These are phyloP conservation scores for Wickerhamomyces xylosicus DNA, from an alignment of 805 yeast species.

Conservation along the genomic window DNA sequence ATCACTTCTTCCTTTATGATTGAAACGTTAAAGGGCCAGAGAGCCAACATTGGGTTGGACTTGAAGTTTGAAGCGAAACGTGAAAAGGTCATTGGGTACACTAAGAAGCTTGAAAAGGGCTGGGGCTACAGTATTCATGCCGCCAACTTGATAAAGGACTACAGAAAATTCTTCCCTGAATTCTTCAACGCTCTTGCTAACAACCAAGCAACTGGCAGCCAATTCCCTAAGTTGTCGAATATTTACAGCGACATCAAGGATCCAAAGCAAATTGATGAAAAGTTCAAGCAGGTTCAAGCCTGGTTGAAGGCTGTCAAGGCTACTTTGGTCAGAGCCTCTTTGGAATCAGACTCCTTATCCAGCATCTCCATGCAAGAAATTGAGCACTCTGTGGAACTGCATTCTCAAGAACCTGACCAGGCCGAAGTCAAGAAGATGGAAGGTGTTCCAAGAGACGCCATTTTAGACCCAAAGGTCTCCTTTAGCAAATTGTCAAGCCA, in stretches of 20 bases:
- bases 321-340: slow-evolving; percentile 50
- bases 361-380: slow-evolving; percentile 53
- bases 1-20: slow-evolving; percentile 68
- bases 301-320: slow-evolving; percentile 43
- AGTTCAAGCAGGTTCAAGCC: slow-evolving; percentile 20
- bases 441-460: slow-evolving; percentile 78
- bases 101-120: slow-evolving; percentile 49
- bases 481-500: slow-evolving; percentile 65
- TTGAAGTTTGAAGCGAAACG: slow-evolving; percentile 74
- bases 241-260: slow-evolving; percentile 25
- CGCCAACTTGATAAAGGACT: slow-evolving; percentile 50
- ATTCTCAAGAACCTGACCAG: slow-evolving; percentile 33
- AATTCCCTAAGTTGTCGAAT: slow-evolving; percentile 21
- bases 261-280: slow-evolving; percentile 17
- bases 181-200: slow-evolving; percentile 35
- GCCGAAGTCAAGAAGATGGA: slow-evolving; percentile 47
- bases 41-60: slow-evolving; percentile 68
- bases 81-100: slow-evolving; percentile 80
- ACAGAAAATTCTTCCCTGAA: slow-evolving; percentile 49
- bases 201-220: slow-evolving; percentile 16
- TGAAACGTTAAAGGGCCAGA: slow-evolving; percentile 38
- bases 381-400: slow-evolving; percentile 47
- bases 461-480: slow-evolving; percentile 67
- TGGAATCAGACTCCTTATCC: slow-evolving; percentile 73
- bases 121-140: slow-evolving; percentile 87